Conservation (phyloP, 169 alveolate species). For the Cryptosporidium xiaoi region DNA sequence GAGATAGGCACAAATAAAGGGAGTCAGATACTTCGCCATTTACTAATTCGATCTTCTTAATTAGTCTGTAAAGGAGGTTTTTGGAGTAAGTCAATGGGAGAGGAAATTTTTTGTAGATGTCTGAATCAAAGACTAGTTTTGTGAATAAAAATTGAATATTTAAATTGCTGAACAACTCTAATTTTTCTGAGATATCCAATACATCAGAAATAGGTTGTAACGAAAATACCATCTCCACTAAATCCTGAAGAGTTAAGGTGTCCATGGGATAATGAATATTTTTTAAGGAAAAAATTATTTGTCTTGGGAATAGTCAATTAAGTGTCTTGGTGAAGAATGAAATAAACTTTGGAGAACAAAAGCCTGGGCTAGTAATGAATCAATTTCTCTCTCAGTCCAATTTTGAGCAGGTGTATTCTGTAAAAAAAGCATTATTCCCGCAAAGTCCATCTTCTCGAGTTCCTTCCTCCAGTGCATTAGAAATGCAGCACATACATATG, state of each 20-base stretch:
- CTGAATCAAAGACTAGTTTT: conserved; percentile 3
- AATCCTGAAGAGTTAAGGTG: background rate
- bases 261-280: background rate
- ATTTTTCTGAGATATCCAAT: conserved; percentile 7
- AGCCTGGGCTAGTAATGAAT: conserved; percentile 90
- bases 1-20: conserved; percentile 11
- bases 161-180: background rate
- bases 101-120: conserved; percentile 28
- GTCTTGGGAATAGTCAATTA: conserved; percentile 40
- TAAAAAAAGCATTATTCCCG: conserved; percentile 86
- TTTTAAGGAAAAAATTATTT: conserved; percentile 4
- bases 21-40: conserved; percentile 21
- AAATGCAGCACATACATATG: conserved; percentile 89
- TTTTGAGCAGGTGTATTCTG: conserved; percentile 89
- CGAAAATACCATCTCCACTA: conserved; percentile 2
- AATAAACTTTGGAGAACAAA: conserved; percentile 79
- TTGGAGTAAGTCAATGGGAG: conserved; percentile 17
- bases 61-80: background rate
- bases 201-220: conserved; percentile 14
- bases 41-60: conserved; percentile 7
- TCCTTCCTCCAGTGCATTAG: conserved; percentile 88
- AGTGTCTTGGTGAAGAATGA: conserved; percentile 82
- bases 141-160: conserved; percentile 13
- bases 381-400: conserved; percentile 90
- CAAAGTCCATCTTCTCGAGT: conserved; percentile 88